Evolutionary conservation across 768 basidiomycete genomes (phyloP), one percentile per base, ranked within the genome.

Genomic region (Xerocomellus amylosporus): DNA sequence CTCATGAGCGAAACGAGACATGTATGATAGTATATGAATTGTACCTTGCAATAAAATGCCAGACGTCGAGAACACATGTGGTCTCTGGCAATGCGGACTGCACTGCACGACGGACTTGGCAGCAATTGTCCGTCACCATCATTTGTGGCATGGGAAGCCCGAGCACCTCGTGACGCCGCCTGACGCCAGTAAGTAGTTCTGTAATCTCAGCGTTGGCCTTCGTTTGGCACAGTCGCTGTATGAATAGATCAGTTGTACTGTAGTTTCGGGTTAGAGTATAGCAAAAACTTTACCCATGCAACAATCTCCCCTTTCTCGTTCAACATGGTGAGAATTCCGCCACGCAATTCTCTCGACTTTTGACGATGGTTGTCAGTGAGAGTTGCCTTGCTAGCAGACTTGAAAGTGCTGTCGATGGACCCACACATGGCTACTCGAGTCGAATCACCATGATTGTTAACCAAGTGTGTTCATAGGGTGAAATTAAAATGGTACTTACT

Each of bases 321-420:
- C 14, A 34, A 6, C 33, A 33, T 33, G 33, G 4, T 33, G 3
- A 33, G 33, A 14, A 33, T 33, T 4, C 33, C 33, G 14, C 13
- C 33, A 13, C 13, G 33, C 4, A 33, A 6, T 10, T 33, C 13
- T 6, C 5, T 34, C 6, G 14, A 34, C 33, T 34, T 34, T 13
- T 15, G 13, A 34, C 14, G 6, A 15, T 34, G 33, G 7, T 14
- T 34, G 14, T 34, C 33, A 34, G 33, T 34, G 33, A 2, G 51
- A 31, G 22, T 51, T 34, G 60, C 63, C 43, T 64, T 65, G 30
- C 41, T 58, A 5, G 55, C 33, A 1, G 45, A 36, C 44, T 62
- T 55, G 60, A 64, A 65, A 0, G 58, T 65, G 31, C 58, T 58
- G 31, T 65, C 53, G 2, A 33, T 30, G 0, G 30, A 30, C 30